Base-by-base conservation (phyloP, 148 eudicot genomes). In the Amaranthus cruentus region DNA sequence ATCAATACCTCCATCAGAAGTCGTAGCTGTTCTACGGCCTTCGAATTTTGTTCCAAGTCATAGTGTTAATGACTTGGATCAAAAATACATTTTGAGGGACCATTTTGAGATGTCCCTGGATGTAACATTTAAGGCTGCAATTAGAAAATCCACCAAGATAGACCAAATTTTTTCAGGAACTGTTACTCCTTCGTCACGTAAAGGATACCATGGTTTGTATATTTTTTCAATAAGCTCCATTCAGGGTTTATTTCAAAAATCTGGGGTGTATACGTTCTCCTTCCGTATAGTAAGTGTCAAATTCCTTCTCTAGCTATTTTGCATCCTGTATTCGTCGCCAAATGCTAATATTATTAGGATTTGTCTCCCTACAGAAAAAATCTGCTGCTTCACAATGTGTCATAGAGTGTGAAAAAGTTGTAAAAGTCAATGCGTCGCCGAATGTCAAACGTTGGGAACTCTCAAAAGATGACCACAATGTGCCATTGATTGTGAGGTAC, bases 21-120 rank as follows among this genome's bases (percentile, higher is more conserved):
- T 89, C 61, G 84, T 81, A 62, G 97, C 90, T 62, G 83, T 91
- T 55, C 47, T 91, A 55, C 88, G 94, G 15, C 94, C 94, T 59
- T 75, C 81, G 6, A 70, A 76, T 66, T 89, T 73, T 57, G 57
- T 43, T 81, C 62, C 83, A 63, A 70, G 77, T 13, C 42, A 55
- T 71, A 18, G 11, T 7, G 49, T 75, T 14, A 80, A 80, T 52
- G 71, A 28, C 42, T 48, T 91, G 69, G 82, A 89, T 69, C 90
- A 87, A 52, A 91, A 86, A 66, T 81, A 76, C 73, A 86, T 91
- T 47, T 66, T 84, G 68, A 80, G 63, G 73, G 88, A 85, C 46
- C 70, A 71, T 69, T 61, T 66, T 60, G 89, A 89, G 68, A 86
- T 91, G 88, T 28, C 53, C 79, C 68, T 91, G 70, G 78, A 85